Evolutionary conservation across 2,329 filamentous ascomycete genomes (phyloP), one percentile per base, ranked within the genome.

Genomic region (Bipolaris victoriae): DNA sequence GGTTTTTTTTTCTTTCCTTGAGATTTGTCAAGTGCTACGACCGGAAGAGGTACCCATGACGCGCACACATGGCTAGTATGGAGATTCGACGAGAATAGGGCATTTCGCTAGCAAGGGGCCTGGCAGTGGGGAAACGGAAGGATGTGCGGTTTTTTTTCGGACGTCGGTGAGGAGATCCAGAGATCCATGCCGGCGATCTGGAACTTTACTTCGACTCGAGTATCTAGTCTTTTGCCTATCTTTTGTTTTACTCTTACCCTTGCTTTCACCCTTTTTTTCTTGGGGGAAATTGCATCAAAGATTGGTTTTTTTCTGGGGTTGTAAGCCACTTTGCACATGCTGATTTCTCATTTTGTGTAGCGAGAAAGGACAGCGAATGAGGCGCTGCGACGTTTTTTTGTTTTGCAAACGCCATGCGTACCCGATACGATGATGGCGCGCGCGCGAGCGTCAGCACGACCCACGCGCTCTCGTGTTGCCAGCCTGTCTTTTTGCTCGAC

Each of bases 121-220:
- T 11, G 5, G 29, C 29, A 31, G 29, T 31, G 29, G 10, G 29
- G 29, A 31, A 31, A 31, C 10, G 29, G 29, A 11, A 13, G 29
- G 22, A 20, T 22, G 24, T 31, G 43, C 7, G 43, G 7, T 15
- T 29, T n/a, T 22, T 24, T 40, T 50, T 55, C 55, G 55, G 55
- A 55, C 46, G 51, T 55, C 51, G 51, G 55, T 50, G 51, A 46
- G 55, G 55, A 58, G 55, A 55, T 55, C 55, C 55, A 58, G 44
- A 39, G 15, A 46, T n/a, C 43, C 43, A 46, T 46, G 43, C 11
- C 16, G 43, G 11, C 43, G 43, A 46, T 46, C 43, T 31, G 29
- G 29, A 31, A 13, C 29, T 31, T 31, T 31, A 31, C 10, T 31
- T 31, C 10, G 29, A 31, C 29, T 11, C 29, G 3, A 31, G 29